These are phyloP conservation scores for Solanum chacoense DNA, from an alignment of 305 asterid species.

Conservation along the genomic window DNA sequence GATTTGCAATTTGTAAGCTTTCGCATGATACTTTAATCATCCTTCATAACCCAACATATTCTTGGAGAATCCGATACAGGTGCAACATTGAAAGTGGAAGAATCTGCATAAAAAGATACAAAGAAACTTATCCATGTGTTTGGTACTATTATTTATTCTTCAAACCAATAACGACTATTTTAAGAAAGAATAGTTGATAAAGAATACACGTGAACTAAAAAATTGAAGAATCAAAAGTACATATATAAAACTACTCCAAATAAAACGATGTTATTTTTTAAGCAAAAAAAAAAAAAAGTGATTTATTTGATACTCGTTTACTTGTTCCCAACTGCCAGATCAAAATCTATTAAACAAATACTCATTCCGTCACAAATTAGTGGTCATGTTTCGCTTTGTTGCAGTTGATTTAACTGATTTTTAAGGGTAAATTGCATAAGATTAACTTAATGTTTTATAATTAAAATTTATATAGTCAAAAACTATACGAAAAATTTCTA, in stretches of 20 bases:
- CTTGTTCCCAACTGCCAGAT: neutral
- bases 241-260: neutral
- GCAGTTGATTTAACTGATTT: rapidly evolving
- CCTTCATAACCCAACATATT: too few relatives aligned
- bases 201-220: neutral
- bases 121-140: neutral
- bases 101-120: neutral
- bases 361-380: neutral
- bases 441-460: neutral
- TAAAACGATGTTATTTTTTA: too few relatives aligned
- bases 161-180: neutral
- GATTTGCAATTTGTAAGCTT: too few relatives aligned
- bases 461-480: too few relatives aligned
- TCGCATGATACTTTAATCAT: too few relatives aligned
- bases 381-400: neutral
- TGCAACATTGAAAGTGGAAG: too few relatives aligned
- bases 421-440: too few relatives aligned
- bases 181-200: neutral
- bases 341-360: neutral
- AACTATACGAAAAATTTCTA: too few relatives aligned
- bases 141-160: neutral
- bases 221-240: neutral
- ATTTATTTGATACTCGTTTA: neutral
- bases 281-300: too few relatives aligned
- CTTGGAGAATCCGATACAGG: too few relatives aligned